Base-by-base conservation (phyloP, 2,329 filamentous ascomycete genomes). In the Elsinoe arachidis region DNA sequence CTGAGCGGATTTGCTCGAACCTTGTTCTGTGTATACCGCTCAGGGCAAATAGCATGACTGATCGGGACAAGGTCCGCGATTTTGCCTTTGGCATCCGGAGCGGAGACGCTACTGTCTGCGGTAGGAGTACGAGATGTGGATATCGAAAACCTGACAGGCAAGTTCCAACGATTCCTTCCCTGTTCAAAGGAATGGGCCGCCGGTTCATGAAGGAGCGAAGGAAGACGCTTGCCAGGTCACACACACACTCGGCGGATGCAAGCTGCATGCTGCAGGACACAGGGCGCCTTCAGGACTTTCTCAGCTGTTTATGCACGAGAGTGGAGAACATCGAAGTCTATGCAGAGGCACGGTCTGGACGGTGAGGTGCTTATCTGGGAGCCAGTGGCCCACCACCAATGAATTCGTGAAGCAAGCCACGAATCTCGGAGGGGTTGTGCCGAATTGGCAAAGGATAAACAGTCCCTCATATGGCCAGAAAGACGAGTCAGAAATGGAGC, bases 191-290 rank as follows among this genome's bases (percentile, higher is more conserved):
- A 46, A 23, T 46, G 41, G 26, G 41, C 41, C 41, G 41, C 17
- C 21, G 41, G 41, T 46, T 34, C 26, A n/a, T 17, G 46, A 35
- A 34, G 46, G 26, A 39, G 34, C 49, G 49, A 53, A 53, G 49
- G 49, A 53, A 53, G 33, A 39, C 46, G 46, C 46, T 47, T 47
- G 43, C 43, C 39, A 23, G 21, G 26, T 26, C 43, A 19, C 17
- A 19, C 49, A 38, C n/a, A 34, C 34, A 30, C 46, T 23, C 21
- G 14, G 26, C 26, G 12, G 26, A 53, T 53, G 49, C 49, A 53
- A 33, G 49, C 49, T 53, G 49, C 34, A 26, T 53, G 49, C 15
- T 53, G 49, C 49, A 53, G 49, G 46, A 51, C 46, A 51, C 46
- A 51, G 46, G 46, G 30, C 46, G 49, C 49, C 26, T 12, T 53